Conservation (phyloP, 371 early-diverging fungal species). For the Entomophthora muscae region DNA sequence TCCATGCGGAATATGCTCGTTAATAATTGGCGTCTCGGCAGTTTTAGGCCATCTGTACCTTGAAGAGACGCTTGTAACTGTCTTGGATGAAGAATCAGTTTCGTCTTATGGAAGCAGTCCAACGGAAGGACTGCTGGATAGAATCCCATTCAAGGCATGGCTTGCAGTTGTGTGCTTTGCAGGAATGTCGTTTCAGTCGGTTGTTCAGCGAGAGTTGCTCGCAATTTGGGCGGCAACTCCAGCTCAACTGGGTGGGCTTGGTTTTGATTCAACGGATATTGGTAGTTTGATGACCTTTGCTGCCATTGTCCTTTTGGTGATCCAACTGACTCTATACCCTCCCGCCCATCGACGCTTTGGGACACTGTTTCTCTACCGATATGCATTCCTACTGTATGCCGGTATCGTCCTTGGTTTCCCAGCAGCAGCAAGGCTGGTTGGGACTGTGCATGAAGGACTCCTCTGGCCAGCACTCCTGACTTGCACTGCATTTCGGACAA, state of each 20-base stretch:
- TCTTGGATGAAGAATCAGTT: too few relatives aligned
- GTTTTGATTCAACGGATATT: conserved; percentile 28
- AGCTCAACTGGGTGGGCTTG: conserved; percentile 34
- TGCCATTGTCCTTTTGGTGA: conserved; percentile 26
- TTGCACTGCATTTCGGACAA: conserved; percentile 21
- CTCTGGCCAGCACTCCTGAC: conserved; percentile 19
- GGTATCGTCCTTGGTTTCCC: conserved; percentile 25
- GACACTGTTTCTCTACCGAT: conserved; percentile 25
- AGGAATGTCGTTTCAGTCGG: conserved; percentile 41
- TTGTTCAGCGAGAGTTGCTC: conserved; percentile 57
- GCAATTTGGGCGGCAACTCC: conserved; percentile 36
- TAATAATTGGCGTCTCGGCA: conserved; percentile 38
- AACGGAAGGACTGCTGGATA: too few relatives aligned
- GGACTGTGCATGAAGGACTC: conserved; percentile 9
- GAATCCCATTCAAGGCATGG: neutral
- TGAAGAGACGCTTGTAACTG: conserved; percentile 54
- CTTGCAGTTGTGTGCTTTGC: conserved; percentile 4
- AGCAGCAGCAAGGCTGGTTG: too few relatives aligned
- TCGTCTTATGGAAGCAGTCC: too few relatives aligned
- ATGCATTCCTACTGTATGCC: conserved; percentile 20
- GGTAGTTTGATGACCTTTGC: conserved; percentile 32
- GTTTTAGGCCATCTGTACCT: conserved; percentile 43
- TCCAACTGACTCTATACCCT: conserved; percentile 37
- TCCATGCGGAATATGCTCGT: conserved; percentile 56
- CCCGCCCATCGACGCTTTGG: conserved; percentile 23